Percentiles rank a stretch among this genome's conserved stretches.
Conservation (phyloP, 805 yeast species). For the Starmerella bacillaris region DNA sequence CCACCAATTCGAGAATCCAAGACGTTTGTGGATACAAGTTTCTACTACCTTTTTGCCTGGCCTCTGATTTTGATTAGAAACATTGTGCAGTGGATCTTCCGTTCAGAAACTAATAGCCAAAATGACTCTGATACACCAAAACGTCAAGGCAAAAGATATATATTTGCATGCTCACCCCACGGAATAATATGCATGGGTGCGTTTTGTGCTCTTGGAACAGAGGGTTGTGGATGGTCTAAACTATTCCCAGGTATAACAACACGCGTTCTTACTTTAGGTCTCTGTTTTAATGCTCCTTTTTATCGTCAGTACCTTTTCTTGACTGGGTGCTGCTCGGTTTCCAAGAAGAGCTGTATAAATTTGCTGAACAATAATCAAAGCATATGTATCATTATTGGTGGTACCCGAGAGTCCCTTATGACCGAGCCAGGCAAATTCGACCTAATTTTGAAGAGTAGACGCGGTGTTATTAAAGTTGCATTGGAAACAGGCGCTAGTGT, state of each 20-base stretch:
- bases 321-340: constrained; percentile 71
- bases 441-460: constrained; percentile 56
- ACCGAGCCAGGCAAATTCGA: constrained; percentile 34
- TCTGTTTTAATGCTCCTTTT: constrained; percentile 74
- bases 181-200: constrained; percentile 89
- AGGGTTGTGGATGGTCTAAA: constrained; percentile 51
- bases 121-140: too few species aligned
- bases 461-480: constrained; percentile 80
- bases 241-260: constrained; percentile 71
- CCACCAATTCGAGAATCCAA: constrained; percentile 15
- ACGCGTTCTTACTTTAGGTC: constrained; percentile 60
- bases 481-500: constrained; percentile 60
- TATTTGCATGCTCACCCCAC: constrained; percentile 91
- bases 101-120: too few species aligned
- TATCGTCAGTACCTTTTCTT: constrained; percentile 71
- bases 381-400: constrained; percentile 83
- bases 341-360: constrained; percentile 49
- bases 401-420: constrained; percentile 76
- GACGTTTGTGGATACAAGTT: not conserved
- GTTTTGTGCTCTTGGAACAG: constrained; percentile 67
- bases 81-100: too few species aligned
- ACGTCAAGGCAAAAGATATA: constrained; percentile 32
- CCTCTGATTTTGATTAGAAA: constrained; percentile 2
- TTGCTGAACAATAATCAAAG: constrained; percentile 50
- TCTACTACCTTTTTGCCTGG: constrained; percentile 9